These are phyloP conservation scores for Apiospora rasikravindrae DNA, from an alignment of 2,329 filamentous ascomycete species.

Conservation along the genomic window DNA sequence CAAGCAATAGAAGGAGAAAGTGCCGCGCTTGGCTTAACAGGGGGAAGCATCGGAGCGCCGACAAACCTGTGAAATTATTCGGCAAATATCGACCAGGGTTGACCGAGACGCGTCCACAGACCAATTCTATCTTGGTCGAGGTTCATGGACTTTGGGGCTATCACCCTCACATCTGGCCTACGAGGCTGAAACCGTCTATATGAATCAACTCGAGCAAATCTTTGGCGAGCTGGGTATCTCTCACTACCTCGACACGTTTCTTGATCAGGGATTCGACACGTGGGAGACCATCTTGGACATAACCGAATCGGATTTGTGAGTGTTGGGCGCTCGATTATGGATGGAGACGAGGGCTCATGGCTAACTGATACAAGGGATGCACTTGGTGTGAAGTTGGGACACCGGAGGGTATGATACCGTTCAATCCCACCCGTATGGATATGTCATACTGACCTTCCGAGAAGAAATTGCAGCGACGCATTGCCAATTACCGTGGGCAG, in stretches of 20 bases:
- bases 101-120: neutral
- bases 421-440: neutral
- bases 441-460: conserved; percentile 20
- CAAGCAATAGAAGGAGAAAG: neutral
- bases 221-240: conserved; percentile 78
- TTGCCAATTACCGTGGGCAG: conserved; percentile 74
- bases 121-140: neutral
- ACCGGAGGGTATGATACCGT: conserved; percentile 68
- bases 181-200: conserved; percentile 42
- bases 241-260: conserved; percentile 75
- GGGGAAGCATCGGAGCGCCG: neutral
- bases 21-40: neutral
- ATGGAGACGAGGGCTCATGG: neutral
- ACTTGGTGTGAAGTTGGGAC: conserved; percentile 79
- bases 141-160: conserved; percentile 10
- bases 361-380: conserved; percentile 59
- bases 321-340: conserved; percentile 23
- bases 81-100: neutral
- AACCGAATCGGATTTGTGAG: conserved; percentile 81
- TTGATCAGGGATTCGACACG: conserved; percentile 82
- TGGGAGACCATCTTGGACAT: conserved; percentile 87
- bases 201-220: conserved; percentile 68
- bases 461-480: conserved; percentile 82
- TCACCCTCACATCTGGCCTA: neutral
- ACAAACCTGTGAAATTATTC: neutral